A percentile compares a stretch with the other conserved stretches of the same genome.
Evolutionary conservation across 371 early-diverging fungal genomes (phyloP).

Genomic region (Lichtheimia corymbifera): DNA sequence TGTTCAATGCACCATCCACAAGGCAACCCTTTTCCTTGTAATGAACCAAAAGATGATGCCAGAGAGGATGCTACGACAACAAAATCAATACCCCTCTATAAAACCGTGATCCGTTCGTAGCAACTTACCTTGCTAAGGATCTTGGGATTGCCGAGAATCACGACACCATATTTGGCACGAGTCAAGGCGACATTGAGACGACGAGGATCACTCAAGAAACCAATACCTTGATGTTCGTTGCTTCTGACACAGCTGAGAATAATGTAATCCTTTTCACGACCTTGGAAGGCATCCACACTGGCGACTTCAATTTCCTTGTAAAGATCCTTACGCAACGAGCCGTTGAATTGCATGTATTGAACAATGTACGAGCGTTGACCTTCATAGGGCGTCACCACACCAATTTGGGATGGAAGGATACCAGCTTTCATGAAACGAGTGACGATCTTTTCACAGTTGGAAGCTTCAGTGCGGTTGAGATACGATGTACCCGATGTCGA

Average conservation of each 20-base stretch:
- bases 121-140: slow-evolving; percentile 77
- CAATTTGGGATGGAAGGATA: slow-evolving; percentile 91
- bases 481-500: slow-evolving; percentile 96
- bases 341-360: slow-evolving; percentile 92
- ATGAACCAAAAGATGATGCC: slow-evolving; percentile 94
- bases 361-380: slow-evolving; percentile 97
- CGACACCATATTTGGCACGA: slow-evolving; percentile 93
- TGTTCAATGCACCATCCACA: slow-evolving; percentile 93
- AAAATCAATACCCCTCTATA: background rate
- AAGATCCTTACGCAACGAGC: slow-evolving; percentile 84
- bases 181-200: slow-evolving; percentile 98
- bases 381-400: slow-evolving; percentile 99
- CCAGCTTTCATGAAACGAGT: slow-evolving; percentile 91
- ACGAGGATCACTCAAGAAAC: slow-evolving; percentile 96
- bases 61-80: slow-evolving; percentile 77
- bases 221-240: slow-evolving; percentile 97
- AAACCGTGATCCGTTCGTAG: background rate
- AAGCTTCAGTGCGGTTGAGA: slow-evolving; percentile 91
- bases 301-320: slow-evolving; percentile 98
- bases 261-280: slow-evolving; percentile 99
- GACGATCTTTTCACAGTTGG: slow-evolving; percentile 93
- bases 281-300: slow-evolving; percentile 99
- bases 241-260: slow-evolving; percentile 97
- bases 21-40: slow-evolving; percentile 91
- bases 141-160: slow-evolving; percentile 96